Conservation (phyloP, 2,329 filamentous ascomycete species). For the Aspergillaceae sp. region DNA sequence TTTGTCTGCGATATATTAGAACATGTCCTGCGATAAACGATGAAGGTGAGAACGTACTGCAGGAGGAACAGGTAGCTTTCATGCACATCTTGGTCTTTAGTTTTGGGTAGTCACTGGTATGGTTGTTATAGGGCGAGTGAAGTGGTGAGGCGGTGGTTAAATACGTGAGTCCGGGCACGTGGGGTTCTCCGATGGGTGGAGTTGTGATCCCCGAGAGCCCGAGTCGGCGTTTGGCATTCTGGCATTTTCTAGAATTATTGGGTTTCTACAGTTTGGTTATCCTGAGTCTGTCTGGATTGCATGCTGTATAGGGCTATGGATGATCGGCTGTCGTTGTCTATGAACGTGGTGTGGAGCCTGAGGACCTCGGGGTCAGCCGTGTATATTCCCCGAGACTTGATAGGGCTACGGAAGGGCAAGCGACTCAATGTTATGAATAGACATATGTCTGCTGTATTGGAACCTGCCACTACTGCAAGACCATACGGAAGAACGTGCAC, state of each 20-base stretch:
- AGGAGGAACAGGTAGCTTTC: constrained; percentile 53
- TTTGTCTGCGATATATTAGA: constrained; percentile 40
- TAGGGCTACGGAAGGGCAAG: no score
- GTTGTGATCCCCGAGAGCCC: constrained; percentile 17
- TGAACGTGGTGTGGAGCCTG: not conserved
- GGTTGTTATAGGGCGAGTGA: not conserved
- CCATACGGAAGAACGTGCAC: no score
- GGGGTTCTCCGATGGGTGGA: constrained; percentile 9
- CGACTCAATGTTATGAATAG: no score
- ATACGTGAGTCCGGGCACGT: constrained; percentile 12
- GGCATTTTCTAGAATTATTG: not conserved
- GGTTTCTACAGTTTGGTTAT: not conserved
- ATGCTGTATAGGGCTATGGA: no score
- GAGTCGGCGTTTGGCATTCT: constrained; percentile 5
- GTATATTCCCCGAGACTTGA: not conserved
- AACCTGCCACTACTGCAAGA: no score
- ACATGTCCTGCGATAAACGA: not conserved
- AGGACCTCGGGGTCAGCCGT: not conserved
- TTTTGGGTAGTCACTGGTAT: not conserved
- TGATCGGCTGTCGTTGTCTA: not conserved
- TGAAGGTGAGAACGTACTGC: constrained; percentile 44
- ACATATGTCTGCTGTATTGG: no score
- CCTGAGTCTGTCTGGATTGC: no score
- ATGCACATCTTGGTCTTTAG: constrained; percentile 50
- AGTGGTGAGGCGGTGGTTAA: constrained; percentile 2